A percentile compares a stretch with the other conserved stretches of the same genome.
These are phyloP conservation scores for Helianthus annuus DNA, from an alignment of 129 eudicot genomes.

Conservation along the genomic window DNA sequence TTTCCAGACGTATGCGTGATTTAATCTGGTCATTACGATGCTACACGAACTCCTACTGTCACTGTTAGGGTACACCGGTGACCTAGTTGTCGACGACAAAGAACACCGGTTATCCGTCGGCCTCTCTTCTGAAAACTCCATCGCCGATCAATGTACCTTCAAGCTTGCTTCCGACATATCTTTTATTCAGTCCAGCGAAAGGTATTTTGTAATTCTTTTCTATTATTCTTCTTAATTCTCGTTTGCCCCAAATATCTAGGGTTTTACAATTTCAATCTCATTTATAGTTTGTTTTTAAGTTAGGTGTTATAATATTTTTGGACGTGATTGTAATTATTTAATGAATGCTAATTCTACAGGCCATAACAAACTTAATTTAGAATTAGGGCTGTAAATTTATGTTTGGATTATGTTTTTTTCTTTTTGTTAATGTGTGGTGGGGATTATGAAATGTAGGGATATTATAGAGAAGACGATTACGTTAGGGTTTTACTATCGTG, in stretches of 20 bases:
- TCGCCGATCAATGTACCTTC: constrained; percentile 59
- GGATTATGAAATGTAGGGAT: constrained; percentile 62
- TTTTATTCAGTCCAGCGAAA: constrained; percentile 68
- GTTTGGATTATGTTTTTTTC: not conserved
- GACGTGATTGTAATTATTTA: too few relatives aligned
- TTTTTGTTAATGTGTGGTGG: not conserved
- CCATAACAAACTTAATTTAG: not conserved
- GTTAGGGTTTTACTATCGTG: constrained; percentile 87
- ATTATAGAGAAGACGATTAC: constrained; percentile 78
- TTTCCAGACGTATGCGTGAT: not conserved
- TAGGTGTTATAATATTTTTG: too few relatives aligned
- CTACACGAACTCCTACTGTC: constrained; percentile 86
- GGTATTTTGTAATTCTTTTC: constrained; percentile 33
- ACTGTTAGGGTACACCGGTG: constrained; percentile 94
- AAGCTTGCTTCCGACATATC: constrained; percentile 88
- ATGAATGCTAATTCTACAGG: not conserved
- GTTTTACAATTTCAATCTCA: constrained; percentile 8
- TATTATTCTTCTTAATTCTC: not conserved
- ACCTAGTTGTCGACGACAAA: constrained; percentile 84
- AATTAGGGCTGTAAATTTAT: not conserved
- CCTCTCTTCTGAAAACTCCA: constrained; percentile 50
- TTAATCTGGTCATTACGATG: constrained; percentile 37
- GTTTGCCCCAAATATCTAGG: constrained; percentile 19
- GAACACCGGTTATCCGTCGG: constrained; percentile 49
- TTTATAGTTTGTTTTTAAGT: too few relatives aligned